Base-by-base conservation (phyloP, 2,329 filamentous ascomycete genomes). In the Teratosphaeria epicoccoides region DNA sequence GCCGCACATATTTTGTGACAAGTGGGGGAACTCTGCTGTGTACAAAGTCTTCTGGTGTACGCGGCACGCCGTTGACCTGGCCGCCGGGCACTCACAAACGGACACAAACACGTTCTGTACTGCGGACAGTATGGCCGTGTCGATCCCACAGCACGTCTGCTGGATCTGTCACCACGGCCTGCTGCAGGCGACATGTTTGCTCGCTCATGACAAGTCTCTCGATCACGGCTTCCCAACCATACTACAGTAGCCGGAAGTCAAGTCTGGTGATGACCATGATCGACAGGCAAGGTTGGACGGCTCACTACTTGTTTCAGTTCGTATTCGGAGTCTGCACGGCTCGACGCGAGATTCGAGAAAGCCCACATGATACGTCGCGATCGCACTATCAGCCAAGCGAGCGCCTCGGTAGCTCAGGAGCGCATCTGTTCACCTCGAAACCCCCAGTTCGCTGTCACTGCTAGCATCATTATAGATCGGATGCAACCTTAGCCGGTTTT, bases 391-490 rank as follows among this genome's bases (percentile, higher is more conserved):
- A 40, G 33, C 33, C 33, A 40, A 40, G 33, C 33, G 33, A 22
- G 29, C 49, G 43, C 49, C 49, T 51, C 49, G 43, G 49, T 51
- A 51, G 43, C 49, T 51, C 49, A 51, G 43, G 23, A 25, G 17
- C 17, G 6, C 22, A 45, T 46, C n/a, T 46, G 33, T 28, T n/a
- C n/a, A 40, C 33, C 9, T 40, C 33, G 33, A 17, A 9, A 4
- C n/a, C 33, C 6, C 33, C 20, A 17, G 33, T 20, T 40, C 14
- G 33, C 7, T 20, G 33, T 17, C 14, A 40, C 33, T 17, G 14
- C n/a, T 3, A 20, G 33, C 33, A 4, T 43, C 49, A 51, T 51
- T 44, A 51, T 47, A 14, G 49, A 51, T 51, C 28, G 33, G 17
- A 14, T 20, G n/a, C 33, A n/a, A 20, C n/a, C 33, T 40, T 20